Conservation (phyloP, 192 early-diverging fungal genomes). For the Chytriomyces sp. region DNA sequence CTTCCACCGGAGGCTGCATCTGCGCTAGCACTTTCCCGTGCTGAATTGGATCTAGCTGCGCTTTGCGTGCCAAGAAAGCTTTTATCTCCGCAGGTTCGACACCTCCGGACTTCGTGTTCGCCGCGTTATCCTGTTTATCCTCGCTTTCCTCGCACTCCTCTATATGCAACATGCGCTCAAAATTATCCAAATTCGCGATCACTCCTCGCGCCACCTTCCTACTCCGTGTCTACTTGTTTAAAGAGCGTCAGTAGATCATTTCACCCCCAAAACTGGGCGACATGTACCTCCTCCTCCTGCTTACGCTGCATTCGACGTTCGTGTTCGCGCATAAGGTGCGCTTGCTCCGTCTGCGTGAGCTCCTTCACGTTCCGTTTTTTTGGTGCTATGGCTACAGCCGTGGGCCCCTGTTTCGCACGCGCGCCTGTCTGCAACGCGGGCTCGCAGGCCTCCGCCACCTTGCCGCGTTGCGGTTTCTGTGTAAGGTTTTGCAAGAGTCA, state of each 20-base stretch:
- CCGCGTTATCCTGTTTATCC: not conserved
- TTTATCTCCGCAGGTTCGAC: conserved; percentile 26
- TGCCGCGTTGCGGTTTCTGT: too few species aligned
- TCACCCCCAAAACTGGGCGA: too few species aligned
- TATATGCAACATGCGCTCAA: conserved; percentile 36
- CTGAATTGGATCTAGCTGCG: conserved; percentile 39
- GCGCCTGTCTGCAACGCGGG: not conserved
- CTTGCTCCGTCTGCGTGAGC: conserved; percentile 1
- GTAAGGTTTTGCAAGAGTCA: too few species aligned
- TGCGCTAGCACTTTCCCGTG: conserved; percentile 42
- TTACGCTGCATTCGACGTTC: not conserved
- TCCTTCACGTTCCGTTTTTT: too few species aligned
- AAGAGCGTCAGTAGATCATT: too few species aligned
- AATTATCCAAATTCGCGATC: conserved; percentile 25
- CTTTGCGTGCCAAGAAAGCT: conserved; percentile 36
- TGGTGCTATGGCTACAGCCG: too few species aligned
- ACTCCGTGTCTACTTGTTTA: too few species aligned
- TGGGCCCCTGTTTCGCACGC: not conserved
- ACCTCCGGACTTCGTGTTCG: not conserved
- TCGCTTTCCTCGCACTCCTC: not conserved
- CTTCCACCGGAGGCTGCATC: conserved; percentile 4
- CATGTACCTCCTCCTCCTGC: not conserved
- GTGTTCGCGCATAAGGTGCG: conserved; percentile 1
- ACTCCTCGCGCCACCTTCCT: conserved; percentile 19
- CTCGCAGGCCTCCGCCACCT: conserved; percentile 23